Evolutionary conservation across 148 eudicot genomes (phyloP).

Genomic region (Cornus suecica): DNA sequence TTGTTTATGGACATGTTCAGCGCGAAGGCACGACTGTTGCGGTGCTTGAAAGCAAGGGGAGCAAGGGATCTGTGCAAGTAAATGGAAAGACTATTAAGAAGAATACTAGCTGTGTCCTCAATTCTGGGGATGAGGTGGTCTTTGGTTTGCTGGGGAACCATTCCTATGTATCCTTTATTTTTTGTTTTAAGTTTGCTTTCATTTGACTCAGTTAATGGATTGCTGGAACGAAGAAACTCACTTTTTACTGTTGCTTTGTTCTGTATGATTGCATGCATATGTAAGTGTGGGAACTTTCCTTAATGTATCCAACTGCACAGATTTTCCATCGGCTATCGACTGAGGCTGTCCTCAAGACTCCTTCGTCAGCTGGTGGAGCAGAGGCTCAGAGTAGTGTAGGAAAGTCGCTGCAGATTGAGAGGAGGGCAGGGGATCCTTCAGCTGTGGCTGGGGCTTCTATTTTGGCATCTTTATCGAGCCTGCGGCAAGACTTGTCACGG

Average conservation of each 20-base stretch:
- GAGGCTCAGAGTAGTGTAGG: conserved; percentile 50
- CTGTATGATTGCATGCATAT: not conserved
- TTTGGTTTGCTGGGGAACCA: conserved; percentile 62
- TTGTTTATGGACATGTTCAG: conserved; percentile 54
- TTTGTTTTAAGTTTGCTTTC: not conserved
- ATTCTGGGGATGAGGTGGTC: conserved; percentile 83
- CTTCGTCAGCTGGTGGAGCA: conserved; percentile 46
- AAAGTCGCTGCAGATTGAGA: conserved; percentile 52
- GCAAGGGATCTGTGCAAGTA: conserved; percentile 78
- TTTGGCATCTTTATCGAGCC: conserved; percentile 77
- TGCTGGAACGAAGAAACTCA: not conserved
- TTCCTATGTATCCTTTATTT: conserved; percentile 78
- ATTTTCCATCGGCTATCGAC: conserved; percentile 59
- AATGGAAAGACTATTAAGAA: conserved; percentile 70
- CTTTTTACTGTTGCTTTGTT: not conserved
- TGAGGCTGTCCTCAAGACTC: conserved; percentile 60
- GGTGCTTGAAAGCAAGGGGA: conserved; percentile 75
- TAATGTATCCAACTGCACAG: conserved; percentile 29
- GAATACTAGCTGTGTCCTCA: conserved; percentile 48
- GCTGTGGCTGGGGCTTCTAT: conserved; percentile 84
- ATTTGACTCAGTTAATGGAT: not conserved
- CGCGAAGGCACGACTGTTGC: conserved; percentile 59
- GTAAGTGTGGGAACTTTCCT: conserved; percentile 28
- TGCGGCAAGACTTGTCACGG: conserved; percentile 53
- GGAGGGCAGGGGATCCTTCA: conserved; percentile 76